These are phyloP conservation scores for Beauveria bassiana DNA, from an alignment of 2,329 filamentous ascomycete genomes.

Conservation along the genomic window DNA sequence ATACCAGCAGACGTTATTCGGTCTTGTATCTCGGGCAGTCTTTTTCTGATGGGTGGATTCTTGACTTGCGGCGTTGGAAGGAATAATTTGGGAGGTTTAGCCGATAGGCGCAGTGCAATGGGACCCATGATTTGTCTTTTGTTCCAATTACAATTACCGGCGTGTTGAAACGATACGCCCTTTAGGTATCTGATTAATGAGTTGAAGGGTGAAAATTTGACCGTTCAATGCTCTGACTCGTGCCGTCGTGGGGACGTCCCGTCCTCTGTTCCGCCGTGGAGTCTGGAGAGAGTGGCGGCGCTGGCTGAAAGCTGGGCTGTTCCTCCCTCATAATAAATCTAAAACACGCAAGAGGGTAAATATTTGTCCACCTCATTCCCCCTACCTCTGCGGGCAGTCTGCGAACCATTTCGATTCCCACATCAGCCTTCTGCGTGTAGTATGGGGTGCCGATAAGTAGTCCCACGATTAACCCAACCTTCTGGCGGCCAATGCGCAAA, in stretches of 20 bases:
- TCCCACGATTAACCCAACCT: no score
- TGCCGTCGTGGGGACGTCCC: not conserved
- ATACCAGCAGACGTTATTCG: constrained; percentile 7
- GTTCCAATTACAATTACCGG: not conserved
- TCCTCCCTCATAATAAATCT: no score
- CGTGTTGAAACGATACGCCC: not conserved
- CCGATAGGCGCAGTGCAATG: not conserved
- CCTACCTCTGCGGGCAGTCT: no score
- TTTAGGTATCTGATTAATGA: not conserved
- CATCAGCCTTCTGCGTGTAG: no score
- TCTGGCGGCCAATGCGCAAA: no score
- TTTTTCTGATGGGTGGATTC: not conserved
- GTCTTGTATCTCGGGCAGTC: not conserved
- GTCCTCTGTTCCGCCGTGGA: no score
- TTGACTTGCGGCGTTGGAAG: not conserved
- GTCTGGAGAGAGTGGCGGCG: not conserved
- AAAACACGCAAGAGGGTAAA: no score
- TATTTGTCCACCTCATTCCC: no score
- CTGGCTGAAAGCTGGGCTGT: no score
- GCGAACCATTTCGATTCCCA: no score
- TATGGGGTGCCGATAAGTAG: no score
- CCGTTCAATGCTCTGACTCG: not conserved
- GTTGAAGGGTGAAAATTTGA: not conserved
- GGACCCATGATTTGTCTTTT: not conserved
- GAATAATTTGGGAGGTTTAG: not conserved